A percentile compares a stretch with the other conserved stretches of the same genome.
Evolutionary conservation across 371 early-diverging fungal genomes (phyloP).

Genomic region (Mortierella sp.): DNA sequence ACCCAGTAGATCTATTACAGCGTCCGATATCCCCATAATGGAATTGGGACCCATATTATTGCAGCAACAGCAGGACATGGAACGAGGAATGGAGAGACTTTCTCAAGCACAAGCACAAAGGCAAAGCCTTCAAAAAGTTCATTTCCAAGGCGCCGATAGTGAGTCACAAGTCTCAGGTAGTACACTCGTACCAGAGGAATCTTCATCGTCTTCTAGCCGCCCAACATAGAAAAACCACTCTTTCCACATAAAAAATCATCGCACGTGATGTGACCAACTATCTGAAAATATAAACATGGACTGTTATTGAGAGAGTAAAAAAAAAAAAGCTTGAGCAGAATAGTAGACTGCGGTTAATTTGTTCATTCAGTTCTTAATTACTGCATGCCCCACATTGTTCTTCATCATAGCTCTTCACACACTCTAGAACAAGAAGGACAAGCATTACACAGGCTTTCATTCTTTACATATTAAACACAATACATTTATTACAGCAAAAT

Average conservation of each 20-base stretch:
- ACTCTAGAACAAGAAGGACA: not conserved
- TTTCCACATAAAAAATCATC: not conserved
- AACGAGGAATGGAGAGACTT: constrained; percentile 43
- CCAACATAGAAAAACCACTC: not conserved
- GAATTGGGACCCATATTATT: constrained; percentile 41
- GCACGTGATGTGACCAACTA: not conserved
- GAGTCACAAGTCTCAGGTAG: no score
- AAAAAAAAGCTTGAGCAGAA: not conserved
- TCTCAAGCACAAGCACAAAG: constrained; percentile 36
- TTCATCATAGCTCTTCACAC: not conserved
- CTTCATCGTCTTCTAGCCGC: no score
- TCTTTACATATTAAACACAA: not conserved
- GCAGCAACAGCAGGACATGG: constrained; percentile 53
- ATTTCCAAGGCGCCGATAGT: constrained; percentile 12
- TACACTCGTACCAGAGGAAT: not conserved
- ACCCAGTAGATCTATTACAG: constrained; percentile 41
- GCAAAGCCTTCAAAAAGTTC: constrained; percentile 34
- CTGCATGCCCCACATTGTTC: no score
- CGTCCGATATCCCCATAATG: constrained; percentile 50
- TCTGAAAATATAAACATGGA: not conserved
- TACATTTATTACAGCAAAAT: constrained; percentile 9
- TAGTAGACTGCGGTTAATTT: not conserved
- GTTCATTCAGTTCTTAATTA: no score
- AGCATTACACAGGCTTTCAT: no score
- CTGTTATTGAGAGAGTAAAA: not conserved